Evolutionary conservation across 2,329 filamentous ascomycete genomes (phyloP).

Genomic region (Xylariaceae sp.): DNA sequence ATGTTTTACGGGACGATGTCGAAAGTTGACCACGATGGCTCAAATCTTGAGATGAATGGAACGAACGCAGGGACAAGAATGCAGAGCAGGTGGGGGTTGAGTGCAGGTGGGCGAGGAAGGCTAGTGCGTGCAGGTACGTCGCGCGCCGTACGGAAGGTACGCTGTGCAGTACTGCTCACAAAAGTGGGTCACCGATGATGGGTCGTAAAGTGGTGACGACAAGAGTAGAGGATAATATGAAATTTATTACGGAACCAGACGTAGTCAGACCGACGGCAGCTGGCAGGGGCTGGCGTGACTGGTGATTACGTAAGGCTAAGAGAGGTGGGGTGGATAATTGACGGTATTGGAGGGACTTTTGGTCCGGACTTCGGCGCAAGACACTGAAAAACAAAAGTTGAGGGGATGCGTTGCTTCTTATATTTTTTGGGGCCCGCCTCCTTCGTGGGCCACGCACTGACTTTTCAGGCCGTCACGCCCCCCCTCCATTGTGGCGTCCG

Average conservation of each 20-base stretch:
- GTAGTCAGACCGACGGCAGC: slow-evolving; percentile 26
- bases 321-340: slow-evolving; percentile 24
- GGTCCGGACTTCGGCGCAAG: slow-evolving; percentile 53
- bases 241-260: slow-evolving; percentile 22
- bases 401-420: slow-evolving; percentile 51
- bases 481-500: slow-evolving; percentile 32
- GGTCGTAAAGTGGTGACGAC: slow-evolving; percentile 7
- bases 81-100: slow-evolving; percentile 1
- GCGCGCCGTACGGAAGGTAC: neutral
- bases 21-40: slow-evolving; percentile 5
- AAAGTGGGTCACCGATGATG: slow-evolving; percentile 11
- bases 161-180: neutral
- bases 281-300: slow-evolving; percentile 18
- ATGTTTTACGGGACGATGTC: neutral
- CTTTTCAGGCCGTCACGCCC: slow-evolving; percentile 29
- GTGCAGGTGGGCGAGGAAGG: neutral
- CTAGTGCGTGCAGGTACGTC: neutral
- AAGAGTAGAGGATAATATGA: slow-evolving; percentile 3
- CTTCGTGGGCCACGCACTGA: slow-evolving; percentile 27
- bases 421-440: slow-evolving; percentile 43
- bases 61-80: neutral
- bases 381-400: slow-evolving; percentile 44
- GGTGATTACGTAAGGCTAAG: slow-evolving; percentile 27
- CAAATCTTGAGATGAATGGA: slow-evolving; percentile 1
- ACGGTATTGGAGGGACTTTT: slow-evolving; percentile 39